These are phyloP conservation scores for Larix kaempferi DNA, from an alignment of 75 land plant species.

Conservation along the genomic window DNA sequence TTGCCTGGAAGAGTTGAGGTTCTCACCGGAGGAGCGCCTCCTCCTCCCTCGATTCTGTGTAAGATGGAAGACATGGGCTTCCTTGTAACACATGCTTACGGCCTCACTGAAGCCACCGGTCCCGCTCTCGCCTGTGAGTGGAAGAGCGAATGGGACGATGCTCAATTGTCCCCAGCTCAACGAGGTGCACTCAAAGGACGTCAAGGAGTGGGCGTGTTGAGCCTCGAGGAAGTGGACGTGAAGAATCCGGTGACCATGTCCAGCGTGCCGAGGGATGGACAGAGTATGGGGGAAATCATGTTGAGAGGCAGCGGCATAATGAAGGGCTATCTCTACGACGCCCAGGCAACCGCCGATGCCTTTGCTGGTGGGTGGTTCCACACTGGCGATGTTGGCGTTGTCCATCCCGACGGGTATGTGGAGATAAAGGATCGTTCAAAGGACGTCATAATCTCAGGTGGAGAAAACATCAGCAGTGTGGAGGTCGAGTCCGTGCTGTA, in stretches of 20 bases:
- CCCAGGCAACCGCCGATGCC: conserved; percentile 33
- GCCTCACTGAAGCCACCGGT: conserved; percentile 77
- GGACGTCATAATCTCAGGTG: conserved; percentile 52
- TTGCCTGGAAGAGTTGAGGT: conserved; percentile 32
- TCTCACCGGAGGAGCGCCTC: conserved; percentile 80
- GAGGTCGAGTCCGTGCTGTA: conserved; percentile 41
- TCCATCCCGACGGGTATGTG: conserved; percentile 45
- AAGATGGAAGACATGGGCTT: conserved; percentile 59
- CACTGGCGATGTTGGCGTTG: conserved; percentile 36
- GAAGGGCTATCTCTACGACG: conserved; percentile 75
- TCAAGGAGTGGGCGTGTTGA: conserved; percentile 54
- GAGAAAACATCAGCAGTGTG: conserved; percentile 54
- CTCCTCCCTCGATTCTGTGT: conserved; percentile 50
- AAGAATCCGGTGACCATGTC: conserved; percentile 39
- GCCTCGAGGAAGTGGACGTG: conserved; percentile 52
- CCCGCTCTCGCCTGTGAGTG: conserved; percentile 69
- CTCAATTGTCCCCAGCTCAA: conserved; percentile 16
- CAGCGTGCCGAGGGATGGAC: conserved; percentile 59
- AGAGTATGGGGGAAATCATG: conserved; percentile 65
- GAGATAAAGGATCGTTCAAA: conserved; percentile 53
- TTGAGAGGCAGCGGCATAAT: conserved; percentile 62
- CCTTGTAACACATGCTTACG: conserved; percentile 65
- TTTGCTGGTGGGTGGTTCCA: conserved; percentile 46
- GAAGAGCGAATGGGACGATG: conserved; percentile 54
- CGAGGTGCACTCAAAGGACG: conserved; percentile 55